Base-by-base conservation (phyloP, 2,329 filamentous ascomycete species). In the Aspergillus udagawae region DNA sequence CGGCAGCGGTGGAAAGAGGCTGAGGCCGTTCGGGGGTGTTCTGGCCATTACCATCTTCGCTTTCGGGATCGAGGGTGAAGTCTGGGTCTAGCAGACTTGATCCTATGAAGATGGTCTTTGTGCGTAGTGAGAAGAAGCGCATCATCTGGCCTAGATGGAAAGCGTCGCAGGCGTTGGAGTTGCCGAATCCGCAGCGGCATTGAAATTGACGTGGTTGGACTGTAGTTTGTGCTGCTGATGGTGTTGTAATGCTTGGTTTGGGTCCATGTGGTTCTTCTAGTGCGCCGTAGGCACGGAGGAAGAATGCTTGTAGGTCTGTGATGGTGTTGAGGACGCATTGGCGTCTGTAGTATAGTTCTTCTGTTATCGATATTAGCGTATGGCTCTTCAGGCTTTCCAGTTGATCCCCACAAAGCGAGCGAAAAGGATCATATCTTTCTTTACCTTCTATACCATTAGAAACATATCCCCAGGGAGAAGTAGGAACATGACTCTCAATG, bases 121-220 rank as follows among this genome's bases (percentile, higher is more conserved):
- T 71, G 35, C 75, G 71, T 32, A 75, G 59, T 4, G 70, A 61
- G 44, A 79, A 77, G 58, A 78, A 79, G 9, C 74, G 73, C 21
- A 72, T 67, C 67, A 77, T 77, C 60, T 78, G 74, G 12, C 77
- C 77, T 0, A 78, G 64, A 47, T 79, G 75, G 55, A 78, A 79
- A 4, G 73, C 67, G 55, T 79, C 76, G 56, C 77, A 79, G 54
- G 74, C 70, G 47, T 68, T 72, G 6, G 75, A 76, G 45, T 77
- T 77, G 47, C 66, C 72, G 56, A 75, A 72, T 10, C 70, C 75
- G 49, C 71, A 73, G 29, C 73, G 73, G 57, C 76, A 79, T 64
- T 79, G 76, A 21, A 70, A 70, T 12, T 63, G 63, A 21, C 68
- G 69, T 2, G 62, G 55, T 51, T 63, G 66, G 12, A 61, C 50